Evolutionary conservation across 768 basidiomycete species (phyloP).

Genomic region (Suillus fuscotomentosus): DNA sequence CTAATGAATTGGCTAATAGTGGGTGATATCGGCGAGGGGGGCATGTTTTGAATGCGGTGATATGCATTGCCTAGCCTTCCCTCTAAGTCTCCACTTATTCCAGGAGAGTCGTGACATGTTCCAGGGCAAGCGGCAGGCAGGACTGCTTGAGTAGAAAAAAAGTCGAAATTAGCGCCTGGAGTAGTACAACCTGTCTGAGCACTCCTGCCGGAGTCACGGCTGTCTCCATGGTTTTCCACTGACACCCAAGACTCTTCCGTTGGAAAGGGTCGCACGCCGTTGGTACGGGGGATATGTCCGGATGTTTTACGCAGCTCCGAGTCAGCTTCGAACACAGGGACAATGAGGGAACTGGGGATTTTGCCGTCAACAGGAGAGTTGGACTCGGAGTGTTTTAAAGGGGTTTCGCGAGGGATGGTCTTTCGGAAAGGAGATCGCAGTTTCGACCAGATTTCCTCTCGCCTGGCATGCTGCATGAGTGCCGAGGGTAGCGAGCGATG

Average conservation of each 20-base stretch:
- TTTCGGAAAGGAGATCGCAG: constrained; percentile 22
- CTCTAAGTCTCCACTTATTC: constrained; percentile 16
- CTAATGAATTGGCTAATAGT: constrained; percentile 13
- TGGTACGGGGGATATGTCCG: constrained; percentile 1
- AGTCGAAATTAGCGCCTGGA: background rate
- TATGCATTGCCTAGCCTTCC: constrained; percentile 23
- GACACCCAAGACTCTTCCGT: background rate
- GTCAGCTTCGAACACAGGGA: constrained; percentile 22
- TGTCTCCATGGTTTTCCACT: background rate
- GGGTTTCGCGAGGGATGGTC: background rate
- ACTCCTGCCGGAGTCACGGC: background rate
- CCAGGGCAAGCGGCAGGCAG: background rate
- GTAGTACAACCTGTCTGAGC: background rate
- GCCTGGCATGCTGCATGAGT: constrained; percentile 16
- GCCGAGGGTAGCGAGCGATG: constrained; percentile 11
- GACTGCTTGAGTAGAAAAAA: background rate
- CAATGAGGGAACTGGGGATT: constrained; percentile 18
- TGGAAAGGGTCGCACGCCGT: background rate
- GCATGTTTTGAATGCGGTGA: constrained; percentile 22
- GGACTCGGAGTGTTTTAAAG: constrained; percentile 5
- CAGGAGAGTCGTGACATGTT: background rate
- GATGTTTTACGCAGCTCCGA: constrained; percentile 1
- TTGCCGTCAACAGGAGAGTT: background rate
- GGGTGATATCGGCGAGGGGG: constrained; percentile 10
- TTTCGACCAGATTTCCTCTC: constrained; percentile 27